Evolutionary conservation across 169 alveolate species (phyloP), one percentile per base, ranked within the genome.

Genomic region (Eimeria maxima): DNA sequence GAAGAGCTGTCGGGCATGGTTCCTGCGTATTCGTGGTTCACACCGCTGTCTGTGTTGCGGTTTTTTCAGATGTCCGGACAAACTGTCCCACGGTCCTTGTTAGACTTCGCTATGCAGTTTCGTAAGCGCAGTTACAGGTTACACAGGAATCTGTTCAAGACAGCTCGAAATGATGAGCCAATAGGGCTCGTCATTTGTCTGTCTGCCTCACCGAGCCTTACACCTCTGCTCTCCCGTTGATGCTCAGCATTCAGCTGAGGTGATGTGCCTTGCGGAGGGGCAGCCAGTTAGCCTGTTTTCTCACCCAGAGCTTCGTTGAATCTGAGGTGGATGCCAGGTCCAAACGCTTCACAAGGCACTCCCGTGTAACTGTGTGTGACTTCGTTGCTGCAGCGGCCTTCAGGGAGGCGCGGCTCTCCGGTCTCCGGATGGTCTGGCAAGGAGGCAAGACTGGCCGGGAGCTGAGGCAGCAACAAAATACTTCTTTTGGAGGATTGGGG

Each of bases 401-500:
- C 38, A 87, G 81, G 81, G 94, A 87, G 65, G 94, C 94, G 24
- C 94, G 94, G 67, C 81, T 87, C 38, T 87, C 94, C 13, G 94
- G 94, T 29, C 53, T 87, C 42, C 65, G 83, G 80, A 83, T 87
- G 69, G 84, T 87, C 20, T 87, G 94, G 94, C 94, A 87, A 33
- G 94, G 94, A 42, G 94, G 94, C 44, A 87, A 87, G 63, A 83
- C 81, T 42, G 94, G 94, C 57, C 44, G 94, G 50, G 94, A 87
- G 94, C 63, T 87, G 38, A 13, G 94, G 60, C 67, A 87, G 38
- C 94, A 87, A n/a, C 94, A 87, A 47, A 87, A 87, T 87, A 65
- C 94, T 42, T 87, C 94, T 0, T 87, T 87, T 83, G 94, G 94
- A 63, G 94, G 94, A 29, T 74, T 87, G 60, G 94, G 94, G 94